Percentiles rank a stretch among this genome's conserved stretches.
phyloP scores from a whole-genome alignment of 768 basidiomycete species.

The Amanita jacksonii region DNA sequence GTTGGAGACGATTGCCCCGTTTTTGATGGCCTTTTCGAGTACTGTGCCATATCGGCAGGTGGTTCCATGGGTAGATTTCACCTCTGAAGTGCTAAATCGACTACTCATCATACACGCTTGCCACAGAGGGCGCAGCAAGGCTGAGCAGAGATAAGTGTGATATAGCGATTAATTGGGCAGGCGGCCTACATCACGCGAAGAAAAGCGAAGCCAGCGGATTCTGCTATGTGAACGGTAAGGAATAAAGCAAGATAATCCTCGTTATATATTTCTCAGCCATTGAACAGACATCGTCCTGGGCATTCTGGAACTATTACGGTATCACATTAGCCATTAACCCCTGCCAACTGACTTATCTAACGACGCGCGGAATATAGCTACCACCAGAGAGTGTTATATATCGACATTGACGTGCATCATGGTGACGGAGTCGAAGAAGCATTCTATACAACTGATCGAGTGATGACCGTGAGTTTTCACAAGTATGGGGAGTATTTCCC shows the following conservation, averaged over 20 bases:
- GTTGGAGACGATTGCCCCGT: constrained; percentile 99
- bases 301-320: constrained; percentile 89
- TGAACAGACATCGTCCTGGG: constrained; percentile 91
- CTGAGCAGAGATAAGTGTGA: constrained; percentile 96
- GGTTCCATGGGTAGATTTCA: constrained; percentile 86
- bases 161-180: constrained; percentile 99
- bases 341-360: constrained; percentile 1
- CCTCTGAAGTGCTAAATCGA: not conserved
- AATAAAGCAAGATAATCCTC: too few species aligned
- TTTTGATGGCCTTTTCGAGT: constrained; percentile 97
- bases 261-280: not conserved
- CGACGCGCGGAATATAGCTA: constrained; percentile 45
- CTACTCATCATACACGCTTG: constrained; percentile 4
- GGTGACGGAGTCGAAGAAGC: constrained; percentile 99
- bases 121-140: constrained; percentile 94
- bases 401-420: constrained; percentile 98
- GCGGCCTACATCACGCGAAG: constrained; percentile 96
- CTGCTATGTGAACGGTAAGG: constrained; percentile 91
- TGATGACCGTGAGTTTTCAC: constrained; percentile 98
- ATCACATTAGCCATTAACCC: constrained; percentile 12
- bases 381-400: constrained; percentile 90
- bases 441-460: constrained; percentile 96
- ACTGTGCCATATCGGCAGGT: constrained; percentile 99
- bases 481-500: constrained; percentile 99
- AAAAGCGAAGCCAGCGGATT: constrained; percentile 99